Evolutionary conservation across 2,329 filamentous ascomycete genomes (phyloP), one percentile per base, ranked within the genome.

Genomic region (Amphichorda felina): DNA sequence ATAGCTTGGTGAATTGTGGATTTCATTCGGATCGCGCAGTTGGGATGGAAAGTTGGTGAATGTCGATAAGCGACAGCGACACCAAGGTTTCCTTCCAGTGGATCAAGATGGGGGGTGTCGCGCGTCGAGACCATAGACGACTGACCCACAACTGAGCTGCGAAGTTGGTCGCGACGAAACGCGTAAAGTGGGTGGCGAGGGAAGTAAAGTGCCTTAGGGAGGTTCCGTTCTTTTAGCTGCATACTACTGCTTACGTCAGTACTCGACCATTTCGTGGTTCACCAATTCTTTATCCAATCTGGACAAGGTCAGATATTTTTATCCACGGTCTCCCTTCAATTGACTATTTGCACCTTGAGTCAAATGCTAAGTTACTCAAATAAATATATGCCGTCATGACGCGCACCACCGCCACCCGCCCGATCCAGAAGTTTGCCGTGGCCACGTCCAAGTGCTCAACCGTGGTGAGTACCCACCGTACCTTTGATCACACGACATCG

Each of bases 391-490:
- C 36, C 40, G 27, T 22, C 33, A 55, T 56, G 50, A 45, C 38
- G 27, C 42, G 39, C 28, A 30, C 46, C 33, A 43, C 44, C n/a
- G n/a, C n/a, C 14, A 45, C 45, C 17, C 64, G 70, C 5, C 71
- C 70, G 1, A 70, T 75, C 37, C 65, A 71, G 44, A 70, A 64
- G 40, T 61, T 77, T 38, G 71, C 70, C 13, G 53, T 61, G 10
- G 65, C 70, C n/a, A 65, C 61, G 26, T 65, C 70, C 6, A 64
- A 69, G 46, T 77, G 72, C 51, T 63, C 68, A n/a, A 43, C 58
- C 27, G 66, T 76, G 65, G 72, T 72, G 38, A 35, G 56, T 43
- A 8, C 10, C 18, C 5, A 11, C 21, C n/a, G 11, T 5, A 8
- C 18, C 5, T 15, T 16, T 21, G 14, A 35, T 6, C n/a, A 16